Percentiles rank a stretch among this genome's conserved stretches.
phyloP scores from a whole-genome alignment of 768 basidiomycete genomes.

The Dictyophora rubrovolvata region DNA sequence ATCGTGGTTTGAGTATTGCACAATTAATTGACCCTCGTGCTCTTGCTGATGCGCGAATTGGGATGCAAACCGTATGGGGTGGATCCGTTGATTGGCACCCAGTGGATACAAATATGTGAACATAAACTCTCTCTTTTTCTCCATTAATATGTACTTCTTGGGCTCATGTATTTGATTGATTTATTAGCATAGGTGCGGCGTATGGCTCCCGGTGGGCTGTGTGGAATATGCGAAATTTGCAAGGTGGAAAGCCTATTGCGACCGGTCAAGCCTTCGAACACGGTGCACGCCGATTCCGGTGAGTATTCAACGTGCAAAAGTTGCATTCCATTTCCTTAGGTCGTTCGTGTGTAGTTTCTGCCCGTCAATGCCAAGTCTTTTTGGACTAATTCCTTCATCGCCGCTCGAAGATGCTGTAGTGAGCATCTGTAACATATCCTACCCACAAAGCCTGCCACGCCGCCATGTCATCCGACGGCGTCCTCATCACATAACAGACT shows the following conservation, averaged over 20 bases:
- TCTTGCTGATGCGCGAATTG: conserved; percentile 41
- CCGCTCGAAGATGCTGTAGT: conserved; percentile 54
- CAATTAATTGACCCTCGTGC: conserved; percentile 67
- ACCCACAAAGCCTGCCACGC: conserved; percentile 54
- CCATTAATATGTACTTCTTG: not conserved
- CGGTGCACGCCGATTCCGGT: conserved; percentile 63
- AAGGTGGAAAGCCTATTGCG: conserved; percentile 64
- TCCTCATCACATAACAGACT: conserved; percentile 59
- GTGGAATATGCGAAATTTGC: conserved; percentile 65
- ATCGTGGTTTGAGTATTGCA: conserved; percentile 52
- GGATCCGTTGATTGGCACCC: conserved; percentile 62
- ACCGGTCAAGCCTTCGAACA: conserved; percentile 55
- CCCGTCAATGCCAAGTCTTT: conserved; percentile 62
- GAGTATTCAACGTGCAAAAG: conserved; percentile 11
- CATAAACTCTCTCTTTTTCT: not conserved
- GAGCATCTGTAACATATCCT: conserved; percentile 58
- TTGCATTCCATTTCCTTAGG: not conserved
- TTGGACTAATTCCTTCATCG: conserved; percentile 60
- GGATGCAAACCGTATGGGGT: conserved; percentile 34
- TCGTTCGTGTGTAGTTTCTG: conserved; percentile 24
- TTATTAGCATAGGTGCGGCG: conserved; percentile 57
- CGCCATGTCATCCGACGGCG: conserved; percentile 46
- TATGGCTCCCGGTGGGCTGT: conserved; percentile 64
- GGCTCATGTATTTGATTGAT: not conserved
- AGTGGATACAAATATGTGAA: conserved; percentile 64